phyloP scores from a whole-genome alignment of 441 rosid genomes.

The Gossypium laxum region DNA sequence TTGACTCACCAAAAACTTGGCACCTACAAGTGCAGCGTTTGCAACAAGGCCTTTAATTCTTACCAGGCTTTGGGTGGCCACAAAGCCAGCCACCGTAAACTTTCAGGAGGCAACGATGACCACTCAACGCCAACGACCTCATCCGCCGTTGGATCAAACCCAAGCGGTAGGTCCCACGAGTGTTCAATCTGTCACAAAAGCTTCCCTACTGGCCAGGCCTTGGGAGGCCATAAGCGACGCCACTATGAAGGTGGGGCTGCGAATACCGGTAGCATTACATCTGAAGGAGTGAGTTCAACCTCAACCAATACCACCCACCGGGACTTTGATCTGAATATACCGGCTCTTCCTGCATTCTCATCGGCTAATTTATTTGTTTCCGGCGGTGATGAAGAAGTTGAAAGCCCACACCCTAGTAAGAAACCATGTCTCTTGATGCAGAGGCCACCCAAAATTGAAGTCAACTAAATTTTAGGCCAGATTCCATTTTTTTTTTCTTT shows the following conservation, averaged over 20 bases:
- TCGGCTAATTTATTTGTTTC: slow-evolving; percentile 27
- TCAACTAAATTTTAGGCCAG: slow-evolving; percentile 11
- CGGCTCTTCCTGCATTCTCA: slow-evolving; percentile 42
- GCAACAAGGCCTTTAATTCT: slow-evolving; percentile 62
- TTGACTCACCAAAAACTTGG: slow-evolving; percentile 15
- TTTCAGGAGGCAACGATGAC: slow-evolving; percentile 30
- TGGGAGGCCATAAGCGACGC: slow-evolving; percentile 79
- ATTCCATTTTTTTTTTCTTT: not conserved
- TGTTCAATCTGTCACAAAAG: slow-evolving; percentile 63
- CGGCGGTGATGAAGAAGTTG: slow-evolving; percentile 68
- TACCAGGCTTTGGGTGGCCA: slow-evolving; percentile 86
- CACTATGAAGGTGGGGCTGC: slow-evolving; percentile 60
- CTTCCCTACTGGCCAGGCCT: slow-evolving; percentile 69
- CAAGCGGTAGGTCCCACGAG: slow-evolving; percentile 50
- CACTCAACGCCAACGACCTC: slow-evolving; percentile 27
- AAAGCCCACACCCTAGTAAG: slow-evolving; percentile 65
- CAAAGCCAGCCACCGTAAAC: slow-evolving; percentile 72
- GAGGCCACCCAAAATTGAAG: slow-evolving; percentile 19
- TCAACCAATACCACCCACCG: slow-evolving; percentile 37
- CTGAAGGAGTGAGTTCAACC: slow-evolving; percentile 38
- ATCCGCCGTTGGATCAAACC: slow-evolving; percentile 11
- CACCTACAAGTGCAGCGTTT: slow-evolving; percentile 52
- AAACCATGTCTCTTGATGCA: slow-evolving; percentile 35
- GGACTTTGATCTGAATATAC: slow-evolving; percentile 52
- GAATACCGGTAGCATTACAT: slow-evolving; percentile 21